These are phyloP conservation scores for Elongisporangium anandrum DNA, from an alignment of 352 stramenopile genomes.

Conservation along the genomic window DNA sequence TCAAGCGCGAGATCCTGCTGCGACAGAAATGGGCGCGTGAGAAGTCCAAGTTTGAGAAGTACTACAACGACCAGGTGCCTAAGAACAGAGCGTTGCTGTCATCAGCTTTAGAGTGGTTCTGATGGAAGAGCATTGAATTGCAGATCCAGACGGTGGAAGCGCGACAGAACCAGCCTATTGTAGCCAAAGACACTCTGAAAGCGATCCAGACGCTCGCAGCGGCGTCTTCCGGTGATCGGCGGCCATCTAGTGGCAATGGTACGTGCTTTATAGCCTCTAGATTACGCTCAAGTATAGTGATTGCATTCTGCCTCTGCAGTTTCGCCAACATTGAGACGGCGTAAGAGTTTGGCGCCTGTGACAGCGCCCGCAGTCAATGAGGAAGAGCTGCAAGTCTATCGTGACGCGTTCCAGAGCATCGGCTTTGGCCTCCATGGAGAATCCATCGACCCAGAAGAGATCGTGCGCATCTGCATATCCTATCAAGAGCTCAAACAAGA, in stretches of 20 bases:
- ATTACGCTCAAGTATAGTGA: too few species aligned
- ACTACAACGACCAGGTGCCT: constrained; percentile 74
- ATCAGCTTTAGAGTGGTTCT: neutral
- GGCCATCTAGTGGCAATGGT: neutral
- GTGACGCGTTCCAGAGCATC: constrained; percentile 64
- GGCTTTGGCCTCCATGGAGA: constrained; percentile 55
- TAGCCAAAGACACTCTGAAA: neutral
- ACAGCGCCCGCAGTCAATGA: neutral
- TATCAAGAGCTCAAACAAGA: constrained; percentile 70
- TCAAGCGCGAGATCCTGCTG: constrained; percentile 60
- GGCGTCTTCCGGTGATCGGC: too few species aligned
- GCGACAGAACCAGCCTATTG: constrained; percentile 1
- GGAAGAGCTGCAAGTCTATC: constrained; percentile 22
- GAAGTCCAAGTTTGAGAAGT: constrained; percentile 82
- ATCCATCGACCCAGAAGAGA: constrained; percentile 55
- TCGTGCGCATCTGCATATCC: constrained; percentile 57
- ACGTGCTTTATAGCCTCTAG: neutral
- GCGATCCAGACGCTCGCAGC: neutral
- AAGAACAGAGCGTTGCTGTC: neutral
- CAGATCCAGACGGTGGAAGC: constrained; percentile 9
- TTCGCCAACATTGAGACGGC: neutral
- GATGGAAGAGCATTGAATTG: neutral
- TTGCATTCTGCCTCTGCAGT: too few species aligned
- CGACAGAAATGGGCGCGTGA: constrained; percentile 74
- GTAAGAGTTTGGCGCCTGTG: neutral